phyloP scores from a whole-genome alignment of 352 stramenopile species.

The Pythium dissimile region DNA sequence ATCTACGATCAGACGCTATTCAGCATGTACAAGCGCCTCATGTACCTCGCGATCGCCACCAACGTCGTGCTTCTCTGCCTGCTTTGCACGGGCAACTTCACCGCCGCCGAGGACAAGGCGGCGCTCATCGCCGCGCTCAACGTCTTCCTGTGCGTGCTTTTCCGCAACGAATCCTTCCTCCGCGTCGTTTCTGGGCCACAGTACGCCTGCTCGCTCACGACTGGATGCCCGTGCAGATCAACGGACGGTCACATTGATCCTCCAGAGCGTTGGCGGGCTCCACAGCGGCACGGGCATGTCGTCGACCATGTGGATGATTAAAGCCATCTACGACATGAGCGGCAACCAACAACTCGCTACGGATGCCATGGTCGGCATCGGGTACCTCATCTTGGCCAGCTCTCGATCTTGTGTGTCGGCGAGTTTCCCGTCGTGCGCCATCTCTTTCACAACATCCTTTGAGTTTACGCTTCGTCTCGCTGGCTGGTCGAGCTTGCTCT shows the following conservation, averaged over 20 bases:
- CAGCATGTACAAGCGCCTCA: slow-evolving; percentile 11
- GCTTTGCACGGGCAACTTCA: slow-evolving; percentile 1
- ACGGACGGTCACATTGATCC: not conserved
- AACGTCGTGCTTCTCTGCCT: not conserved
- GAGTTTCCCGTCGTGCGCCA: slow-evolving; percentile 2
- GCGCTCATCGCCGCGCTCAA: not conserved
- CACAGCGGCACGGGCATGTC: slow-evolving; percentile 3
- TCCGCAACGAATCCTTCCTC: slow-evolving; percentile 7
- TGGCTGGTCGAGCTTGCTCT: not conserved
- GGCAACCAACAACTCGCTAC: slow-evolving; percentile 3
- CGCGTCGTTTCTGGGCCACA: slow-evolving; percentile 1
- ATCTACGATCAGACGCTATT: slow-evolving; percentile 3
- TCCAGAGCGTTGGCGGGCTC: slow-evolving; percentile 1
- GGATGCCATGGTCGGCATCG: not conserved
- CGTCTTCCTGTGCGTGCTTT: slow-evolving; percentile 1
- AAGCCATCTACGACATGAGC: slow-evolving; percentile 5
- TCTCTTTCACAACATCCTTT: slow-evolving; percentile 5
- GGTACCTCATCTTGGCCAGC: not conserved
- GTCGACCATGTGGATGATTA: slow-evolving; percentile 1
- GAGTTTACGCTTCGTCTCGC: slow-evolving; percentile 1
- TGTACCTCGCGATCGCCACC: not conserved
- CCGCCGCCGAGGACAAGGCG: not conserved
- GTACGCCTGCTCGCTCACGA: not conserved
- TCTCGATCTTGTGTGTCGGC: slow-evolving; percentile 1
- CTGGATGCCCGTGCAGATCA: slow-evolving; percentile 2